These are phyloP conservation scores for Backusella sp. DNA, from an alignment of 192 early-diverging fungal genomes.

Conservation along the genomic window DNA sequence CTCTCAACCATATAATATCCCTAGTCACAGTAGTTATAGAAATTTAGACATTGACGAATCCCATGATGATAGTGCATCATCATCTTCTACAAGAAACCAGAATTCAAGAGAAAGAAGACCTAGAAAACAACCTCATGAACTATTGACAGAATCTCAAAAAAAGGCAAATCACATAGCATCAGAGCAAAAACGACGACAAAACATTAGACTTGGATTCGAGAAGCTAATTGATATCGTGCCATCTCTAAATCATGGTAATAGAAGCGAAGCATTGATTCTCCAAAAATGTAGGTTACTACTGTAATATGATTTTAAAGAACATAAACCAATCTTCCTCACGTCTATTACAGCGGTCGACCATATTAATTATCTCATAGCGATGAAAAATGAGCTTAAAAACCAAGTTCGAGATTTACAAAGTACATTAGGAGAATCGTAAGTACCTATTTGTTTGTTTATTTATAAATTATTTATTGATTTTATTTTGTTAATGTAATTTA, in stretches of 20 bases:
- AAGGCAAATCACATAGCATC: constrained; percentile 79
- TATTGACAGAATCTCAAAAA: constrained; percentile 71
- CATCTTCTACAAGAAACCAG: neutral
- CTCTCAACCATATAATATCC: neutral
- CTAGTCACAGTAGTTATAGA: neutral
- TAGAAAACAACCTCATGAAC: constrained; percentile 37
- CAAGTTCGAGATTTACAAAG: constrained; percentile 45
- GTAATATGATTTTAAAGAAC: constrained; percentile 5
- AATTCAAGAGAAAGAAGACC: neutral
- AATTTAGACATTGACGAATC: neutral
- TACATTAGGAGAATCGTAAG: constrained; percentile 45
- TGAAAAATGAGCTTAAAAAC: constrained; percentile 52
- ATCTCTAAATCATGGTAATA: constrained; percentile 59
- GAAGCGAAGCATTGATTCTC: constrained; percentile 64
- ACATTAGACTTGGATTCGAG: constrained; percentile 75
- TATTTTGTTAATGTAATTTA: neutral
- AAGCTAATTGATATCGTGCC: constrained; percentile 71
- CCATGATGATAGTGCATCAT: neutral
- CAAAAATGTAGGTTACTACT: constrained; percentile 40
- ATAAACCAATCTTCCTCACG: constrained; percentile 1
- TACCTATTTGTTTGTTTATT: neutral
- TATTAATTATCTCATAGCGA: constrained; percentile 62
- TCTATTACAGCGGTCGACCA: constrained; percentile 62
- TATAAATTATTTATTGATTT: neutral
- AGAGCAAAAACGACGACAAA: constrained; percentile 76